These are phyloP conservation scores for Aegilops bicornis DNA, from an alignment of 176 grass and related monocot species.

Conservation along the genomic window DNA sequence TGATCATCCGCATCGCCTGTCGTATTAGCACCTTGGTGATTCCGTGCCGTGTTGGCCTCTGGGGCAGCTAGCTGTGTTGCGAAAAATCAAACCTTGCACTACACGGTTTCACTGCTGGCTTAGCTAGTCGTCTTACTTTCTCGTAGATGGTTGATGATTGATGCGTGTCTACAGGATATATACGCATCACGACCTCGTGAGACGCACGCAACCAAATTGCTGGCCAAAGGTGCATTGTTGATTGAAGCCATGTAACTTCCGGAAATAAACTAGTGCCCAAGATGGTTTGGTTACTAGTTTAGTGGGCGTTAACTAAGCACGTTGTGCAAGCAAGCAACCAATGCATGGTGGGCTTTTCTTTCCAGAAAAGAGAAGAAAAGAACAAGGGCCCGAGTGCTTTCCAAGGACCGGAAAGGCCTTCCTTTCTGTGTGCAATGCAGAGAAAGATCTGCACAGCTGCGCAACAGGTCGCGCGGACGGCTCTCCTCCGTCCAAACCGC, in stretches of 20 bases:
- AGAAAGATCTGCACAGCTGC: conserved; percentile 23
- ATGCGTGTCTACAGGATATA: not conserved
- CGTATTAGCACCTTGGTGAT: not conserved
- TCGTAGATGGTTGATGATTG: not conserved
- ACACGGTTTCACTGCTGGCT: not conserved
- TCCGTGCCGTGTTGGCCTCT: not conserved
- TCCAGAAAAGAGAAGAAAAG: not conserved
- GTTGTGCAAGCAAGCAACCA: not conserved
- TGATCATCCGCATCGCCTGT: not conserved
- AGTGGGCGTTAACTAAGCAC: not conserved
- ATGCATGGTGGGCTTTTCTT: not conserved
- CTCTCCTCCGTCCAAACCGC: conserved; percentile 37
- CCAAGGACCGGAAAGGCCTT: not conserved
- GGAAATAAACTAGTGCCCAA: not conserved
- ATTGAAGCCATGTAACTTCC: not conserved
- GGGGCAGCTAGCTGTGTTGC: not conserved
- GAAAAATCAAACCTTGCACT: not conserved
- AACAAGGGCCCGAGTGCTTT: not conserved
- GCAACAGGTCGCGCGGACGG: not conserved
- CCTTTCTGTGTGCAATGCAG: not conserved
- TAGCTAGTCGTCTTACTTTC: not conserved
- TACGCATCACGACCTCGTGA: not conserved
- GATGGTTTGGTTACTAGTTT: not conserved
- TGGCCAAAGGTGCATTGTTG: not conserved
- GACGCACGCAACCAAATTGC: not conserved